phyloP scores from a whole-genome alignment of 805 yeast genomes.

The Yamadazyma olivae region DNA sequence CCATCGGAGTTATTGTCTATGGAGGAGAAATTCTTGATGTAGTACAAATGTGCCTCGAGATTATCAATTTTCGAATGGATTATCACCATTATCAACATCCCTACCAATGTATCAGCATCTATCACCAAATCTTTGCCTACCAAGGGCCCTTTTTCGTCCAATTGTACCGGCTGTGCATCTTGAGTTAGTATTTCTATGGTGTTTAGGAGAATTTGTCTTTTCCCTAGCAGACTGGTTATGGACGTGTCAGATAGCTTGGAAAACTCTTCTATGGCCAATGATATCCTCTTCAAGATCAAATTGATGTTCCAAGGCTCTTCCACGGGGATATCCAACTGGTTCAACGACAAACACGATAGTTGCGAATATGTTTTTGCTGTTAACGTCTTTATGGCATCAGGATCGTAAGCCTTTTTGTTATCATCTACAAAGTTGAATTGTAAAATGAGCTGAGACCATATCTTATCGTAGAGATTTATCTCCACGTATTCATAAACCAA shows the following conservation, averaged over 20 bases:
- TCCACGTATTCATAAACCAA: conserved; percentile 73
- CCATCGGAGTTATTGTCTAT: conserved; percentile 44
- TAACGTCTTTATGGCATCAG: conserved; percentile 23
- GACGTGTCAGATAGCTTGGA: conserved; percentile 40
- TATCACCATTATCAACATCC: conserved; percentile 69
- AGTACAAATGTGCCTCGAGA: conserved; percentile 61
- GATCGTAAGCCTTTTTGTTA: conserved; percentile 17
- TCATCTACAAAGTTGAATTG: conserved; percentile 29
- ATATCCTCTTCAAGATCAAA: conserved; percentile 37
- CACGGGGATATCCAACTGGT: conserved; percentile 48
- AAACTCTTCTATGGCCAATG: conserved; percentile 51
- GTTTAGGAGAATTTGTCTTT: conserved; percentile 46
- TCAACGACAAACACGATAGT: conserved; percentile 42
- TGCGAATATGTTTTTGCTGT: conserved; percentile 29
- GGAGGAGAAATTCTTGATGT: conserved; percentile 59
- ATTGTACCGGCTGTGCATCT: background rate
- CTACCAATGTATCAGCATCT: conserved; percentile 81
- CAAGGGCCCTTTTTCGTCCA: conserved; percentile 1
- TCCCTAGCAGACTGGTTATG: conserved; percentile 40
- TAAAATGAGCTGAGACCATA: conserved; percentile 52
- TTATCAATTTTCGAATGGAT: conserved; percentile 57
- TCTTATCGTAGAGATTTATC: conserved; percentile 56
- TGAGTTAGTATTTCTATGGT: conserved; percentile 52
- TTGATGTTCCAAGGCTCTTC: conserved; percentile 39
- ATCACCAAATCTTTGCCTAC: conserved; percentile 28